These are phyloP conservation scores for Suhomyces bolitotheri DNA, from an alignment of 1,139 yeast genomes.

Conservation along the genomic window DNA sequence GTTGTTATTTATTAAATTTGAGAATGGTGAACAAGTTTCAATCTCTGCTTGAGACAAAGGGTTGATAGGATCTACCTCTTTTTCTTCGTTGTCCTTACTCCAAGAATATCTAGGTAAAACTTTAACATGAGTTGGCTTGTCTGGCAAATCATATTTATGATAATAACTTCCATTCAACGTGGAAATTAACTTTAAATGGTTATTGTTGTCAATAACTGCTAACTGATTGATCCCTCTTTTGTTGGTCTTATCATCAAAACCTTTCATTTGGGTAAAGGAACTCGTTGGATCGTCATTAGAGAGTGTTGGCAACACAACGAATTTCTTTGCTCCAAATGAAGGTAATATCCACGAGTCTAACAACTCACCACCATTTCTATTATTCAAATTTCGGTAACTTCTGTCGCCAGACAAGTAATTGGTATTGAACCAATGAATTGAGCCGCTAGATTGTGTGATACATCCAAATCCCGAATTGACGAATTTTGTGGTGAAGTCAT, in stretches of 20 bases:
- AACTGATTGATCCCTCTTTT: constrained; percentile 29
- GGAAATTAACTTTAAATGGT: constrained; percentile 43
- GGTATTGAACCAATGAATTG: constrained; percentile 62
- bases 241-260: not conserved
- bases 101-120: constrained; percentile 4
- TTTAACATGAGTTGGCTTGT: constrained; percentile 14
- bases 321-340: constrained; percentile 32
- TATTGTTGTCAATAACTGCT: constrained; percentile 37
- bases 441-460: constrained; percentile 56
- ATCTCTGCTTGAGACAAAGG: constrained; percentile 65
- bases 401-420: constrained; percentile 40
- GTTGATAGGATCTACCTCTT: constrained; percentile 18
- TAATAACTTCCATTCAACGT: constrained; percentile 45
- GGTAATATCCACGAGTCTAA: constrained; percentile 46
- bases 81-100: not conserved
- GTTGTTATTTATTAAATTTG: constrained; percentile 47
- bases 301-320: constrained; percentile 30
- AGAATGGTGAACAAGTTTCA: constrained; percentile 61
- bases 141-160: constrained; percentile 49
- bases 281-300: constrained; percentile 5
- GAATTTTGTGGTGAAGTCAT: constrained; percentile 17
- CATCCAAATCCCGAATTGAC: constrained; percentile 53
- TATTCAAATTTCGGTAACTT: constrained; percentile 12
- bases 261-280: not conserved
- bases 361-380: constrained; percentile 18